Base-by-base conservation (phyloP, 305 asterid species). In the Nicotiana rustica region DNA sequence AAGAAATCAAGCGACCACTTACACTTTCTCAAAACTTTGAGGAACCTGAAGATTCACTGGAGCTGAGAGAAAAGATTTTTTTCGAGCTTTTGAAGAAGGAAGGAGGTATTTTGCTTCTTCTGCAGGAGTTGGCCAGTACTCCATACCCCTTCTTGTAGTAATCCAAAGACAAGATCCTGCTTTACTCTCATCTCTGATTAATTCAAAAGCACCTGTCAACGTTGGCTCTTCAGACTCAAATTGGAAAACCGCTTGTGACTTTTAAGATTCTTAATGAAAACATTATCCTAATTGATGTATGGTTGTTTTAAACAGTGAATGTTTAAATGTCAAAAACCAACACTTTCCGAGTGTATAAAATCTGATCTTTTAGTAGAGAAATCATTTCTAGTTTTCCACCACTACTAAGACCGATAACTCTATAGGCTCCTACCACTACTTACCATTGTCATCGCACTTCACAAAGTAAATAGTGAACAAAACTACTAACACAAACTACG, bases 111-210 rank as follows among this genome's bases (percentile, higher is more conserved):
- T 96, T 62, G 90, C 95, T 90, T 94, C 96, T 88, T 96, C 99
- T 70, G 78, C 88, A 81, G 97, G 94, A 84, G 95, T 91, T 83
- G 98, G 98, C 99, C 98, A 96, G 85, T 96, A 94, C 85, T 93
- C 97, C 81, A 91, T 77, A 77, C 99, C 99, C 88, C 95, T 94
- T 86, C 95, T 90, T 18, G 88, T 92, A 85, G 97, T 86, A 80
- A 96, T 91, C 99, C 98, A 96, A 86, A 96, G 86, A 90, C 98
- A 96, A 49, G 95, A 82, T 67, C 99, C 99, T 84, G 97, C 96
- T 90, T 93, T 93, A 87, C 86, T 92, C 91, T 93, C 97, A 90
- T 96, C 88, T n/a, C 83, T 82, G 82, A 96, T 96, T 84, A 96
- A 97, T 85, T 96, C 92, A 84, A 92, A 87, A 70, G 97, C 95